Conservation (phyloP, 805 yeast species). For the Metschnikowia orientalis region DNA sequence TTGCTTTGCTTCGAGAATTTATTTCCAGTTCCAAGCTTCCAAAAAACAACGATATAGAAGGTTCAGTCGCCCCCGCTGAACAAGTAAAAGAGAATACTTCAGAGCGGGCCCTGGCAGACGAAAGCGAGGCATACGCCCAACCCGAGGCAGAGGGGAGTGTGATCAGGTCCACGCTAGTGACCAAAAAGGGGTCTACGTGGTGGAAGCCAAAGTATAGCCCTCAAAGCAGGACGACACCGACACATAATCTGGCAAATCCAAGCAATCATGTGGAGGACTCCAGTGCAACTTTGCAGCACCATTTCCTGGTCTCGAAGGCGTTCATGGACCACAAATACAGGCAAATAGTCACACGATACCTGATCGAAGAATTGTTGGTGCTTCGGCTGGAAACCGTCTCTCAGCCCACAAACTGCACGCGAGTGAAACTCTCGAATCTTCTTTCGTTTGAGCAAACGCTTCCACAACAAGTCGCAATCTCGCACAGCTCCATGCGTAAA, state of each 20-base stretch:
- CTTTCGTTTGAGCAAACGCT: conserved; percentile 4
- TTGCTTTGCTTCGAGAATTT: conserved; percentile 9
- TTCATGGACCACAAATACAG: too few relatives aligned
- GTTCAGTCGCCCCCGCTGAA: not conserved
- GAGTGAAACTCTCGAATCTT: conserved; percentile 10
- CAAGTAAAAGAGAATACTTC: not conserved
- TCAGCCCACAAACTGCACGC: conserved; percentile 3
- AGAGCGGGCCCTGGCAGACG: not conserved
- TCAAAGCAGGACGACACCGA: too few relatives aligned
- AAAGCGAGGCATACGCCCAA: not conserved
- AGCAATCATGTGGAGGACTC: too few relatives aligned
- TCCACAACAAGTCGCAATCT: conserved; percentile 1
- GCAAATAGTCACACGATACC: conserved; percentile 5
- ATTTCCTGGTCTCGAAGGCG: too few relatives aligned
- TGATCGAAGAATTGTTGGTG: conserved; percentile 4
- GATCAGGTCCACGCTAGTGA: too few relatives aligned
- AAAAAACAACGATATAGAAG: too few relatives aligned
- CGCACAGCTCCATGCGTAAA: conserved; percentile 5
- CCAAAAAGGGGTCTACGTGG: too few relatives aligned
- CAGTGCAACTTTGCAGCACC: too few relatives aligned
- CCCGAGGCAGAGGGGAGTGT: not conserved
- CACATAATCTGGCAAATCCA: too few relatives aligned
- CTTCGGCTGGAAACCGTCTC: conserved; percentile 3
- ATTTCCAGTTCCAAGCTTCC: too few relatives aligned
- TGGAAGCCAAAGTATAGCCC: too few relatives aligned